Evolutionary conservation across 2,329 filamentous ascomycete species (phyloP), one percentile per base, ranked within the genome.

Genomic region (Sarocladiaceae sp.): DNA sequence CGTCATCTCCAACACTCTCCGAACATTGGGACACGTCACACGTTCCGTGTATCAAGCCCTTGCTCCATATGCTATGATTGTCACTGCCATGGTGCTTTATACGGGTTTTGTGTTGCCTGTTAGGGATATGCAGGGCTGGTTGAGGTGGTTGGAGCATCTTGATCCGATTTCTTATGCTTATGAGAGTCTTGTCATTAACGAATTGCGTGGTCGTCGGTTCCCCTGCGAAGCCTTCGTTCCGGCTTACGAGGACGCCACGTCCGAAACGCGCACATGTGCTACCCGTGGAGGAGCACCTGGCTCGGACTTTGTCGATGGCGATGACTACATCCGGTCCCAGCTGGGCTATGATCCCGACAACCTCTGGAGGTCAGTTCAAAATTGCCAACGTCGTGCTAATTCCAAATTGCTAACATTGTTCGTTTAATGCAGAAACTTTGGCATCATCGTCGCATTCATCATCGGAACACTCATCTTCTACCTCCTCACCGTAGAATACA

Each of bases 1-100:
- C 61, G 78, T 81, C 57, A 94, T 94, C 88, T 91, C 87, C 47
- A 91, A 90, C 84, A 79, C 92, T 56, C 95, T 95, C 79, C 82
- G 90, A 50, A 87, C 83, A 4, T 88, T 95, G 57, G 90, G 80
- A n/a, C 85, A 87, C 1, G 72, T 86, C 2, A 90, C 90, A 4
- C 78, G 87, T 48, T 88, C 87, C 0, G 71, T 87, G 11, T 82
- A 82, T 11, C 80, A 84, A 60, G 81, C 82, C 58, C 76, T 85
- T 69, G 79, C 81, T 1, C 80, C 80, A 2, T 76, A 80, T 35
- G 78, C 81, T 4, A 57, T 84, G 15, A 67, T 85, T 56, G 86
- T 88, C 57, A 70, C 88, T 46, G 80, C 77, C 55, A 77, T 89
- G 29, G 77, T 90, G 66, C 84, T 83, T 58, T 83, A 82, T 66